These are phyloP conservation scores for Pleurotus djamor DNA, from an alignment of 768 basidiomycete species.

Conservation along the genomic window DNA sequence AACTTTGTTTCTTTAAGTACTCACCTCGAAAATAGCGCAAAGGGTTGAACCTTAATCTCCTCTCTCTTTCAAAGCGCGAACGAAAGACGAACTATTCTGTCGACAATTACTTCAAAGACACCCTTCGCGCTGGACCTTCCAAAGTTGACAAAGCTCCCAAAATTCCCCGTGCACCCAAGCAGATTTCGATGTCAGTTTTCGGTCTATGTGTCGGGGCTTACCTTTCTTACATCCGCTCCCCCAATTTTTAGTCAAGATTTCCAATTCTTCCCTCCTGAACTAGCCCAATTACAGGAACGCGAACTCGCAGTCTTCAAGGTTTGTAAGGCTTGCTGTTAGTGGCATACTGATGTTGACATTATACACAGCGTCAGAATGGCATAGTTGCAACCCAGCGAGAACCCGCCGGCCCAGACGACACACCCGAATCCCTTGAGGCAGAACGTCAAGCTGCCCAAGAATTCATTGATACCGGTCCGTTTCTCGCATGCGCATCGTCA, in stretches of 20 bases:
- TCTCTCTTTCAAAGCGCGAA: slow-evolving; percentile 91
- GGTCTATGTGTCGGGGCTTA: too few relatives aligned
- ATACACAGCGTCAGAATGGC: slow-evolving; percentile 67
- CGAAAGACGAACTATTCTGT: slow-evolving; percentile 94
- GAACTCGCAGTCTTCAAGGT: slow-evolving; percentile 84
- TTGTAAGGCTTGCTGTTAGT: too few relatives aligned
- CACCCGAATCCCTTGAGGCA: slow-evolving; percentile 80
- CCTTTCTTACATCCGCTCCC: too few relatives aligned
- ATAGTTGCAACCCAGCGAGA: slow-evolving; percentile 67
- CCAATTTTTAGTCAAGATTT: slow-evolving; percentile 81
- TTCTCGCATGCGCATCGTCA: neutral
- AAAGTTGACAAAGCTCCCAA: slow-evolving; percentile 83
- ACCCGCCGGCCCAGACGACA: slow-evolving; percentile 66
- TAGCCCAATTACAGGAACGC: slow-evolving; percentile 82
- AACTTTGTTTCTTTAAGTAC: neutral
- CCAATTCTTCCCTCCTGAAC: slow-evolving; percentile 89
- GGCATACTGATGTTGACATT: too few relatives aligned
- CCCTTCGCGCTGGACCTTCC: slow-evolving; percentile 74
- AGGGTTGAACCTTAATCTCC: slow-evolving; percentile 67
- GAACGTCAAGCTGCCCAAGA: slow-evolving; percentile 80
- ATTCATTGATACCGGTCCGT: slow-evolving; percentile 79
- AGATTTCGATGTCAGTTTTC: slow-evolving; percentile 73
- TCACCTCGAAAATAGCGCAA: slow-evolving; percentile 36
- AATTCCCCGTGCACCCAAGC: slow-evolving; percentile 83
- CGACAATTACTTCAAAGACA: slow-evolving; percentile 94